Conservation (phyloP, 2,329 filamentous ascomycete species). For the Exophiala dermatitidis region DNA sequence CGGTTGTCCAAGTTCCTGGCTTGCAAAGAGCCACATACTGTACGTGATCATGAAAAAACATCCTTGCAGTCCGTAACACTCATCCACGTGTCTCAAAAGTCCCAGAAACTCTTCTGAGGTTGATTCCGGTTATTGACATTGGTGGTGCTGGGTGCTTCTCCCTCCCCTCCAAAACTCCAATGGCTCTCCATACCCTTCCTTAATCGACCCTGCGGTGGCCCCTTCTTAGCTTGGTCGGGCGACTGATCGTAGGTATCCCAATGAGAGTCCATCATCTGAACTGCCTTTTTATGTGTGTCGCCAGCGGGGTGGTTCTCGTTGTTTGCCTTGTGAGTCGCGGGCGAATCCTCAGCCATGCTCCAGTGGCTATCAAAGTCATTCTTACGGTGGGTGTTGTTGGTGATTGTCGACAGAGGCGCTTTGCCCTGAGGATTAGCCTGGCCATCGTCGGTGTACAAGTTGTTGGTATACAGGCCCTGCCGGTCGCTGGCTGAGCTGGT, state of each 20-base stretch:
- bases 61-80: neutral
- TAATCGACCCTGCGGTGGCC: constrained; percentile 9
- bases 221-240: constrained; percentile 30
- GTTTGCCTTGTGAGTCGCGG: constrained; percentile 39
- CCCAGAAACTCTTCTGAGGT: constrained; percentile 25
- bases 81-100: constrained; percentile 20
- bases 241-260: constrained; percentile 41
- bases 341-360: constrained; percentile 62
- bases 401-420: constrained; percentile 56
- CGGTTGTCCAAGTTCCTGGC: too few species aligned
- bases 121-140: constrained; percentile 4
- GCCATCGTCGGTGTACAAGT: constrained; percentile 59
- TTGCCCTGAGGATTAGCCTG: constrained; percentile 33
- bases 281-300: constrained; percentile 59
- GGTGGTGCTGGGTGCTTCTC: neutral
- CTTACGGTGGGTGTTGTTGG: constrained; percentile 63
- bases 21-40: too few species aligned
- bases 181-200: constrained; percentile 30
- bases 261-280: constrained; percentile 64
- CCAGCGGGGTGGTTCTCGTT: constrained; percentile 41
- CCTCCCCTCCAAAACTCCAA: constrained; percentile 21
- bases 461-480: constrained; percentile 68
- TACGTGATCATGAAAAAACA: too few species aligned
- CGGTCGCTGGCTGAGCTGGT: constrained; percentile 40
- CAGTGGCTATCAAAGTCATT: constrained; percentile 77